A percentile compares a stretch with the other conserved stretches of the same genome.
Evolutionary conservation across 805 yeast genomes (phyloP).

Genomic region (Teunomyces aglyptinius): DNA sequence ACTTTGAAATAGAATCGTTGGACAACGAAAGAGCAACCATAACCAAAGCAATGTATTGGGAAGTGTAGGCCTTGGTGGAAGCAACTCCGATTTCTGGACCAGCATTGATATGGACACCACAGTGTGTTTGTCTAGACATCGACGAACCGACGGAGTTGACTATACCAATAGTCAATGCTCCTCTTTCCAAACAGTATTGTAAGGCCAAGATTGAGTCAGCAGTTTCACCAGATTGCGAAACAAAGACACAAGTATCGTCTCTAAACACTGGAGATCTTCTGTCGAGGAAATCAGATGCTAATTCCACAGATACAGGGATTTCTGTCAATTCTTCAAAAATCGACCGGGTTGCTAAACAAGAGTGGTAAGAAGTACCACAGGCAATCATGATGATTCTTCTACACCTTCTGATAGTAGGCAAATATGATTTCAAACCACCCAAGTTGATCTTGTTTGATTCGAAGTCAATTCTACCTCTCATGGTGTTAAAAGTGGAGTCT

Average conservation of each 20-base stretch:
- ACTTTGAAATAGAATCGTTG: conserved; percentile 80
- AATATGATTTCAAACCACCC: conserved; percentile 85
- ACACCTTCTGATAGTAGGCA: conserved; percentile 88
- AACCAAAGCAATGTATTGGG: conserved; percentile 94
- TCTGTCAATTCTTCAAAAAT: conserved; percentile 95
- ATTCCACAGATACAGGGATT: conserved; percentile 87
- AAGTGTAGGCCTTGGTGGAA: conserved; percentile 97
- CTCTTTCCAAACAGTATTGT: conserved; percentile 93
- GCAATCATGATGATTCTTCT: conserved; percentile 97
- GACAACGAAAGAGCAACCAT: conserved; percentile 96
- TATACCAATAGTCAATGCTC: conserved; percentile 95
- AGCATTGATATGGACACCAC: conserved; percentile 99
- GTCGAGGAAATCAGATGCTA: conserved; percentile 93
- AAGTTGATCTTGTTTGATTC: conserved; percentile 70
- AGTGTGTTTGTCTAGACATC: conserved; percentile 93
- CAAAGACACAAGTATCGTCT: conserved; percentile 96
- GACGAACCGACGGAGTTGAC: conserved; percentile 97
- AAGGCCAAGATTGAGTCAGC: conserved; percentile 96
- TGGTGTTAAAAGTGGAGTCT: conserved; percentile 95
- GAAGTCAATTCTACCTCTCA: conserved; percentile 98
- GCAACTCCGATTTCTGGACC: conserved; percentile 99
- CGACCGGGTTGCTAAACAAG: conserved; percentile 95
- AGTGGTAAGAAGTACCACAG: conserved; percentile 98
- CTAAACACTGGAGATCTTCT: conserved; percentile 96
- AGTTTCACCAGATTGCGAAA: conserved; percentile 98